phyloP scores from a whole-genome alignment of 148 eudicot species.

The Vaccinium vitisidaea region DNA sequence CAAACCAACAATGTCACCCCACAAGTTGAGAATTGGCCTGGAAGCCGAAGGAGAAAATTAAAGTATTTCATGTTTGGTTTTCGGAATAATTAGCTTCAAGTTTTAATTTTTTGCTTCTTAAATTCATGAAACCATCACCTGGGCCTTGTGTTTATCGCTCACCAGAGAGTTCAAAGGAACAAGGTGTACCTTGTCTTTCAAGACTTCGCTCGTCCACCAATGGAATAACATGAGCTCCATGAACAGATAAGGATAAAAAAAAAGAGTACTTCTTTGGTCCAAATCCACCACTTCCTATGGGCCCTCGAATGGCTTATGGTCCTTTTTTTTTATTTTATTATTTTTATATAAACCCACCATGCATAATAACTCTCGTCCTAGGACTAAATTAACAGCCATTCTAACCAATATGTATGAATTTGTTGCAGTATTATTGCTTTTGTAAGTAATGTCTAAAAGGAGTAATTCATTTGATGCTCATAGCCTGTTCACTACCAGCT shows the following conservation, averaged over 20 bases:
- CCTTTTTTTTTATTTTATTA: too few species aligned
- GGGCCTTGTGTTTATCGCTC: background rate
- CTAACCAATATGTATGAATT: background rate
- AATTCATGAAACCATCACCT: background rate
- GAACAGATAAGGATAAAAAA: background rate
- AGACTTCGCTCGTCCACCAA: background rate
- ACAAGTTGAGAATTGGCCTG: background rate
- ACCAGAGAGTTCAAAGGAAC: background rate
- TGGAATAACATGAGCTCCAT: background rate
- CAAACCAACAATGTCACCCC: background rate
- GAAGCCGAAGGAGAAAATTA: background rate
- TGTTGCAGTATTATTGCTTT: background rate
- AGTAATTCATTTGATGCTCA: background rate
- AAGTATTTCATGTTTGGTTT: background rate
- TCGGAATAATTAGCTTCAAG: too few species aligned
- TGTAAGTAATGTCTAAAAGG: background rate
- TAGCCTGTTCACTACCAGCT: too few species aligned
- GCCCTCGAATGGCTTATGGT: too few species aligned
- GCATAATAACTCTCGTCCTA: too few species aligned
- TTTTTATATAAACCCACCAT: too few species aligned
- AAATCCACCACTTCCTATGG: constrained; percentile 6
- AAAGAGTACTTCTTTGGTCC: background rate
- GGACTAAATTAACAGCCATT: background rate
- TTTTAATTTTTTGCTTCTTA: too few species aligned
- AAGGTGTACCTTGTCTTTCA: background rate